Conservation (phyloP, 2,329 filamentous ascomycete species). For the Trichocomaceae sp. region DNA sequence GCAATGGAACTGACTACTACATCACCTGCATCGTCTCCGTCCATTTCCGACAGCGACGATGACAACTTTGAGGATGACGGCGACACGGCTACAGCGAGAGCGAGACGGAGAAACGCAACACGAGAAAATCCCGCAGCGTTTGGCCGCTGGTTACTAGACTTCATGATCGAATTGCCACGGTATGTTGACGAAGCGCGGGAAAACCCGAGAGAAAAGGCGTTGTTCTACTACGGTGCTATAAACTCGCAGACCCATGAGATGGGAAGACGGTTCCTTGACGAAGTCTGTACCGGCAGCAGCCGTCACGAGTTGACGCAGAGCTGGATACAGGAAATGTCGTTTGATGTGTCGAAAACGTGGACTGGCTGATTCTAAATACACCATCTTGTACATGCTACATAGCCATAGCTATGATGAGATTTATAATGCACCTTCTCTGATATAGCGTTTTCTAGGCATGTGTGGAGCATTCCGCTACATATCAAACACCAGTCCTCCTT, state of each 20-base stretch:
- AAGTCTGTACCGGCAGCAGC: constrained; percentile 16
- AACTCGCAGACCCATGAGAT: constrained; percentile 17
- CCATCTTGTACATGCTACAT: no score
- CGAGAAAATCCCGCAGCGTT: constrained; percentile 18
- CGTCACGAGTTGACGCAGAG: constrained; percentile 12
- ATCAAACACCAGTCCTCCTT: no score
- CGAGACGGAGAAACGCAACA: background rate
- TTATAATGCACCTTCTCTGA: background rate
- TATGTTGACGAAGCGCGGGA: constrained; percentile 15
- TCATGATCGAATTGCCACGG: constrained; percentile 27
- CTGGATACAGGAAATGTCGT: constrained; percentile 22
- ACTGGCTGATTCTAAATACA: background rate
- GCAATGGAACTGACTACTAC: constrained; percentile 21
- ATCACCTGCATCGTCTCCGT: background rate
- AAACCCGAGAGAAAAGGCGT: constrained; percentile 14
- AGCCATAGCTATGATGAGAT: background rate
- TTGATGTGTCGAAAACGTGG: constrained; percentile 14
- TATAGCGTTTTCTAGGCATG: no score
- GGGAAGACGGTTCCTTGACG: constrained; percentile 19
- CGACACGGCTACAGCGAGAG: background rate
- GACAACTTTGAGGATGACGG: background rate
- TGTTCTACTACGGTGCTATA: constrained; percentile 25
- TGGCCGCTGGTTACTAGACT: constrained; percentile 31
- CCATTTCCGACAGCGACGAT: background rate
- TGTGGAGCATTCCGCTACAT: no score